These are phyloP conservation scores for Hysterium pulicare DNA, from an alignment of 2,329 filamentous ascomycete genomes.

Conservation along the genomic window DNA sequence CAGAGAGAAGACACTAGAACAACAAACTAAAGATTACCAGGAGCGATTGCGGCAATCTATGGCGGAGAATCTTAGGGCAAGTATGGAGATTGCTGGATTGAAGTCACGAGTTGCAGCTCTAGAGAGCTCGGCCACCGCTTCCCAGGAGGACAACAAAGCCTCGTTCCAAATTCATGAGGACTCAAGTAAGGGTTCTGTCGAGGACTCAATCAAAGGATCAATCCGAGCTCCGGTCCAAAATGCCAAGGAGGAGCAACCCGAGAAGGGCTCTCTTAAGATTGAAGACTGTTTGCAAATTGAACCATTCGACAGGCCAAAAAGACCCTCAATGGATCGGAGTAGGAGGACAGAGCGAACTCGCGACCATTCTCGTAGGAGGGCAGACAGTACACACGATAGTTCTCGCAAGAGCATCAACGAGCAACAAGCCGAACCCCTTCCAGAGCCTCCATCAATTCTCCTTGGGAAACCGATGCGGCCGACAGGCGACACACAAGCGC, in stretches of 20 bases:
- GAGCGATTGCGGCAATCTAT: slow-evolving; percentile 32
- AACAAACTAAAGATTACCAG: slow-evolving; percentile 51
- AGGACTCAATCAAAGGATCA: background rate
- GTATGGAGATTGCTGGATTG: slow-evolving; percentile 31
- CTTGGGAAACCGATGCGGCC: slow-evolving; percentile 8
- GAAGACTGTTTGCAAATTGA: background rate
- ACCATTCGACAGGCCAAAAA: background rate
- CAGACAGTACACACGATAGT: too few species aligned
- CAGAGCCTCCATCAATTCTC: slow-evolving; percentile 4
- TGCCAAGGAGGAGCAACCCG: too few species aligned
- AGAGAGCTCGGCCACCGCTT: slow-evolving; percentile 18
- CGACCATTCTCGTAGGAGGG: too few species aligned
- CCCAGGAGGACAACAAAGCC: slow-evolving; percentile 13
- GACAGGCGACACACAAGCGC: too few species aligned
- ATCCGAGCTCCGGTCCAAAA: too few species aligned
- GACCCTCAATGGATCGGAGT: too few species aligned
- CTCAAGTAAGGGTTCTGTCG: slow-evolving; percentile 16
- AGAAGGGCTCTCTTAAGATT: background rate
- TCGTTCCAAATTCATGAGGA: slow-evolving; percentile 33
- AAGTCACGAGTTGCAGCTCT: slow-evolving; percentile 29
- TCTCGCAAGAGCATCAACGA: too few species aligned
- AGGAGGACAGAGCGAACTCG: background rate
- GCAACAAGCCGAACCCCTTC: too few species aligned
- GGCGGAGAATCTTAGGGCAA: slow-evolving; percentile 29
- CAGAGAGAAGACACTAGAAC: slow-evolving; percentile 64